Conservation (phyloP, 2,329 filamentous ascomycete species). For the Ophiostoma ips region DNA sequence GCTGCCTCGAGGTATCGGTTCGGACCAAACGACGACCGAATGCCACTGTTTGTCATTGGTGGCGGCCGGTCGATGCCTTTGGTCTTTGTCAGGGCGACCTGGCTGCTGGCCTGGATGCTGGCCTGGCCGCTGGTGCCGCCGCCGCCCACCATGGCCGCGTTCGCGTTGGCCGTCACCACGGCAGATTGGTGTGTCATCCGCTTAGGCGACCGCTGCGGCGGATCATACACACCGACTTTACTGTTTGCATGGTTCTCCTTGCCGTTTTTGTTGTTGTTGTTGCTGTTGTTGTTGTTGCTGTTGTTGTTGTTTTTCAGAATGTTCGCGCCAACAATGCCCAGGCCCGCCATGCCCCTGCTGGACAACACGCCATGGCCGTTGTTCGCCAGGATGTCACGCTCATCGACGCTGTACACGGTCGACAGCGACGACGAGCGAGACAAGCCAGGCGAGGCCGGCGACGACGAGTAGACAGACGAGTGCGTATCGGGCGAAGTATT, state of each 20-base stretch:
- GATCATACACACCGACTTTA: background rate
- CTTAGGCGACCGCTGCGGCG: conserved; percentile 6
- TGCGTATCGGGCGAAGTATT: background rate
- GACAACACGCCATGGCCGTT: background rate
- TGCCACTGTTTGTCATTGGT: background rate
- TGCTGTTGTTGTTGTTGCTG: no score
- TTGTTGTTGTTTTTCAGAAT: background rate
- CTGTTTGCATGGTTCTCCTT: background rate
- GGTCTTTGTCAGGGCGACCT: background rate
- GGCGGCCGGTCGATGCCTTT: background rate
- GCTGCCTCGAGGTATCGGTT: background rate
- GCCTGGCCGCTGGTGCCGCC: conserved; percentile 6
- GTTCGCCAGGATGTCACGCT: conserved; percentile 26
- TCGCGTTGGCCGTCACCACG: background rate
- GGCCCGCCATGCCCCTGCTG: conserved; percentile 2
- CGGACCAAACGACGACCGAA: background rate
- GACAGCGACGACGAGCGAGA: conserved; percentile 35
- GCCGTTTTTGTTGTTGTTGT: background rate
- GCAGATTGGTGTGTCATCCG: background rate
- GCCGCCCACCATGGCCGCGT: background rate
- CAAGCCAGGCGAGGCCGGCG: conserved; percentile 7
- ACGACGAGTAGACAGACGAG: background rate
- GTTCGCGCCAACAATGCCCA: conserved; percentile 1
- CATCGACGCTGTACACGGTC: conserved; percentile 42
- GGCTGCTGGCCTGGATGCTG: background rate